Conservation (phyloP, 148 eudicot genomes). For the Camellia lanceoleosa region DNA sequence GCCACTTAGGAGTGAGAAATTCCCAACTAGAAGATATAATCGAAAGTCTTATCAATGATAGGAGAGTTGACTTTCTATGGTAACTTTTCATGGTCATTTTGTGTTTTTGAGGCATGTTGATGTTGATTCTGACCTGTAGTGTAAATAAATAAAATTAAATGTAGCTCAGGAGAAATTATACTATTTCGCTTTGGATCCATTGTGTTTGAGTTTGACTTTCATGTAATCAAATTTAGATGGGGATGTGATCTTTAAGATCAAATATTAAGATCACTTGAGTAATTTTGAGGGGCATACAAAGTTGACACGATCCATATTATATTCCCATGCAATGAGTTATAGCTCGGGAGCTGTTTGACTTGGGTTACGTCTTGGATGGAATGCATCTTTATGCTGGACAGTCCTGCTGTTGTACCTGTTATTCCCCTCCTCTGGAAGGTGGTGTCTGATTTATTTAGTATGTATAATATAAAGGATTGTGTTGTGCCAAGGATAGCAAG, state of each 20-base stretch:
- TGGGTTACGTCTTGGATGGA: background rate
- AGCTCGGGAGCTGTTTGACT: slow-evolving; percentile 8
- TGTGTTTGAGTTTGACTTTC: background rate
- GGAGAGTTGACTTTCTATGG: background rate
- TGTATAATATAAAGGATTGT: background rate
- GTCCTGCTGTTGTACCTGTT: slow-evolving; percentile 1
- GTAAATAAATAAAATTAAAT: background rate
- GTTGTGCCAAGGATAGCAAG: background rate
- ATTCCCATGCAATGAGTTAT: background rate
- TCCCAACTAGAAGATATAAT: slow-evolving; percentile 5
- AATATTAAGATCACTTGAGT: background rate
- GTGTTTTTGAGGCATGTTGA: slow-evolving; percentile 9
- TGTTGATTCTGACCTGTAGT: background rate
- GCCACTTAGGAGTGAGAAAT: background rate
- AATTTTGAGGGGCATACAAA: background rate
- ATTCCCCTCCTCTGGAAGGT: background rate
- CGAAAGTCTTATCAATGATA: background rate
- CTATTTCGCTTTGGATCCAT: background rate
- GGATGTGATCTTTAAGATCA: slow-evolving; percentile 1
- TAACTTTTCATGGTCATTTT: slow-evolving; percentile 2
- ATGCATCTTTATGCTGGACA: background rate
- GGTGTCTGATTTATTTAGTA: background rate
- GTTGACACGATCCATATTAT: background rate
- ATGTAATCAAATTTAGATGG: background rate
- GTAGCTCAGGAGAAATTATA: background rate